Evolutionary conservation across 495 filamentous ascomycete genomes (phyloP).

Genomic region (Penicillium paradoxum): DNA sequence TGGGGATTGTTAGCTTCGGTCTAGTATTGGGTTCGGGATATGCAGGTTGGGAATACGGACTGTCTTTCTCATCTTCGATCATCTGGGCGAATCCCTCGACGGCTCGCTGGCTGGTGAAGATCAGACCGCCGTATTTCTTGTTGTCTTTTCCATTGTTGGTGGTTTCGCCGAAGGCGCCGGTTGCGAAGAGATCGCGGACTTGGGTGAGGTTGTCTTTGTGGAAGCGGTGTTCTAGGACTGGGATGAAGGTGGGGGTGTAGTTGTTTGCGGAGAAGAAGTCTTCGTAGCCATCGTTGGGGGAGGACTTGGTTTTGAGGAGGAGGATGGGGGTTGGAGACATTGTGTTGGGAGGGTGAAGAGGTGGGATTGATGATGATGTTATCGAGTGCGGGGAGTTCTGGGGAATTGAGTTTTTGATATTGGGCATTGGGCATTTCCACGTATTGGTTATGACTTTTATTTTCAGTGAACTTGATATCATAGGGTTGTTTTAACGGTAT

Average conservation of each 20-base stretch:
- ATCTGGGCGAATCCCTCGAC: constrained; percentile 77
- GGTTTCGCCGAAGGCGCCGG: constrained; percentile 18
- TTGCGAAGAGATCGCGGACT: constrained; percentile 39
- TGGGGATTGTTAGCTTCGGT: constrained; percentile 7
- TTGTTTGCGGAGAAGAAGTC: constrained; percentile 56
- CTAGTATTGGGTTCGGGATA: not conserved
- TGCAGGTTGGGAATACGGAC: constrained; percentile 17
- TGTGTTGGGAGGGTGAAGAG: not conserved
- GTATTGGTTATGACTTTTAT: not conserved
- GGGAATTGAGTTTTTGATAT: constrained; percentile 9
- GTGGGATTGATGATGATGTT: constrained; percentile 3
- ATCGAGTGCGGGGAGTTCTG: constrained; percentile 12
- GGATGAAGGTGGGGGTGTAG: constrained; percentile 63
- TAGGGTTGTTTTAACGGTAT: too few relatives aligned
- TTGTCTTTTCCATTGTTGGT: not conserved
- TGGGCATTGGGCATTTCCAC: not conserved
- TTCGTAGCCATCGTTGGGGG: constrained; percentile 72
- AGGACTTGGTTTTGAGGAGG: constrained; percentile 82
- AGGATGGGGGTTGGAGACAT: constrained; percentile 46
- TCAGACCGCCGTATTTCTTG: constrained; percentile 68
- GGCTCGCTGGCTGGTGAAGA: constrained; percentile 92
- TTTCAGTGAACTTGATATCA: not conserved
- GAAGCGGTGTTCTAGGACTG: constrained; percentile 73
- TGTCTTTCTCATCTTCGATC: constrained; percentile 41
- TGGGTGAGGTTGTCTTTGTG: constrained; percentile 41